Evolutionary conservation across 2,329 filamentous ascomycete species (phyloP).

Genomic region (Stagonosporopsis chrysanthemi): DNA sequence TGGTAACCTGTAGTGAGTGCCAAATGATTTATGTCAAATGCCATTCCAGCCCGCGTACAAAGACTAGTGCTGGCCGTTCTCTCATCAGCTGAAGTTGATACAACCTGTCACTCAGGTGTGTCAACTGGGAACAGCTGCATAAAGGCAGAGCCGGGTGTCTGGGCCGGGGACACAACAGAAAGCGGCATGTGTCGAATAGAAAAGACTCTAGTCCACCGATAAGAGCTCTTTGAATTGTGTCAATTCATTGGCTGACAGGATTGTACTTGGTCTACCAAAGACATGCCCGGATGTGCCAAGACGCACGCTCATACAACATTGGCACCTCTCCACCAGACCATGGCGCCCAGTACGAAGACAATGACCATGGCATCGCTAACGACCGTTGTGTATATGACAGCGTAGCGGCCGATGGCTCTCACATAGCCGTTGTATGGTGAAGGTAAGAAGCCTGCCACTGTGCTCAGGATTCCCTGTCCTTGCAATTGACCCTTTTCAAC

Average conservation of each 20-base stretch:
- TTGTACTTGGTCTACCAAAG: slow-evolving; percentile 18
- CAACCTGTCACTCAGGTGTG: slow-evolving; percentile 4
- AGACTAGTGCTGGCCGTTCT: not conserved
- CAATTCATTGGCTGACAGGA: slow-evolving; percentile 1
- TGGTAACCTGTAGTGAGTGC: not conserved
- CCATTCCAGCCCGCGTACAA: not conserved
- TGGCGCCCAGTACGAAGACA: slow-evolving; percentile 74
- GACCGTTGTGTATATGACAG: slow-evolving; percentile 74
- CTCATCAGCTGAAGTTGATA: not conserved
- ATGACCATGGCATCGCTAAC: slow-evolving; percentile 76
- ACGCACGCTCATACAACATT: slow-evolving; percentile 32
- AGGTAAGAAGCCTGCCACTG: slow-evolving; percentile 70
- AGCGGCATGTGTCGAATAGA: not conserved
- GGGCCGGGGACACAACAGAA: slow-evolving; percentile 8
- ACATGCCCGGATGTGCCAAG: not conserved
- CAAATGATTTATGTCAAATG: not conserved
- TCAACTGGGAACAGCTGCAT: not conserved
- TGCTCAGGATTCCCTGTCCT: slow-evolving; percentile 69
- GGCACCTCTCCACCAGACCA: slow-evolving; percentile 58
- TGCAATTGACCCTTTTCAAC: slow-evolving; percentile 68
- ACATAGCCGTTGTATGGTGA: slow-evolving; percentile 69
- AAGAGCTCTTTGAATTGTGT: not conserved
- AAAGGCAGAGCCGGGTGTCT: slow-evolving; percentile 7
- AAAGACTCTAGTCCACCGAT: not conserved
- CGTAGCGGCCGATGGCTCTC: slow-evolving; percentile 68